phyloP scores from a whole-genome alignment of 75 land plant genomes.

The Picea sitchensis region DNA sequence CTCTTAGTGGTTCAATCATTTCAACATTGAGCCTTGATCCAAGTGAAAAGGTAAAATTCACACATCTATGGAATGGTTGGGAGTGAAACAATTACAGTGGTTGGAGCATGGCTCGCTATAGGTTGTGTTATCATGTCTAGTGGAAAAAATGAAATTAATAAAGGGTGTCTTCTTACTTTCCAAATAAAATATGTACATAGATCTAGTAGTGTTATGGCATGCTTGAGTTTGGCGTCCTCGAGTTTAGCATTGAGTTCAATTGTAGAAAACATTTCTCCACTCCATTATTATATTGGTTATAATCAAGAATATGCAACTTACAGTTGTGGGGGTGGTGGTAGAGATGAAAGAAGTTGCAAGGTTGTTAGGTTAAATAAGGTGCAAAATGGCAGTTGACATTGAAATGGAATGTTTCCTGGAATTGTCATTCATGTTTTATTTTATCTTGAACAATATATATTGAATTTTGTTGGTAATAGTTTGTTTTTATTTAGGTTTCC shows the following conservation, averaged over 20 bases:
- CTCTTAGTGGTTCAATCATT: constrained; percentile 68
- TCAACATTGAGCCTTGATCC: constrained; percentile 54
- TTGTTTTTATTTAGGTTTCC: constrained; percentile 72
- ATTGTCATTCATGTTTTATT: constrained; percentile 59
- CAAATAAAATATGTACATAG: constrained; percentile 45
- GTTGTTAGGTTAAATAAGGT: constrained; percentile 65
- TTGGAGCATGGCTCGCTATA: constrained; percentile 71
- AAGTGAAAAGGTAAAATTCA: constrained; percentile 80
- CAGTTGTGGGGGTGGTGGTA: constrained; percentile 45
- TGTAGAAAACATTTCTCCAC: constrained; percentile 31
- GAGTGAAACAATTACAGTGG: constrained; percentile 68
- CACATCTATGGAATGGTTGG: constrained; percentile 66
- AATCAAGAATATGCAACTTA: constrained; percentile 39
- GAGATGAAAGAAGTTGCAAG: constrained; percentile 50
- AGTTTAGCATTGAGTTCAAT: constrained; percentile 40
- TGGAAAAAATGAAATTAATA: constrained; percentile 88
- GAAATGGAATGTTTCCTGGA: constrained; percentile 52
- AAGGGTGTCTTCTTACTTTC: constrained; percentile 71
- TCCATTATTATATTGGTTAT: constrained; percentile 30
- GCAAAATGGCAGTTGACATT: constrained; percentile 80
- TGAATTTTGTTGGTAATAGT: constrained; percentile 77
- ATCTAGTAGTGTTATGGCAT: constrained; percentile 38
- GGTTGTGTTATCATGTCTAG: constrained; percentile 70
- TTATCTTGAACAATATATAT: constrained; percentile 75
- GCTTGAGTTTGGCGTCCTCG: constrained; percentile 30